phyloP scores from a whole-genome alignment of 495 filamentous ascomycete genomes.

The Amniculicola lignicola region DNA sequence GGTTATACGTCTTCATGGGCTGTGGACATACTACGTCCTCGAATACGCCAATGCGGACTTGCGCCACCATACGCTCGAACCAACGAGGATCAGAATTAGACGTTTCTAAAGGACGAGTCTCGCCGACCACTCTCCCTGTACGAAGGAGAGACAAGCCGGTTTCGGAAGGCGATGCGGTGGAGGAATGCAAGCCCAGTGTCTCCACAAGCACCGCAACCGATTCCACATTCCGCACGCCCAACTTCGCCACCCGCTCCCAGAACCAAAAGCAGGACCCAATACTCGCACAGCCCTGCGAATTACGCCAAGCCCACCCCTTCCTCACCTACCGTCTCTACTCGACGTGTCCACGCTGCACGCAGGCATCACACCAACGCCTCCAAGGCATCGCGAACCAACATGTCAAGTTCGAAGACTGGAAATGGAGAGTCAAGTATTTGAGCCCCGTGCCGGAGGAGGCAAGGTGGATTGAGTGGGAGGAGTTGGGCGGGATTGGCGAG shows the following conservation, averaged over 20 bases:
- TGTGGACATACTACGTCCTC: conserved; percentile 38
- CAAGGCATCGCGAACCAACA: conserved; percentile 13
- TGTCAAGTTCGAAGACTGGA: conserved; percentile 38
- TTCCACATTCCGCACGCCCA: neutral
- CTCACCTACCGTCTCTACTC: conserved; percentile 24
- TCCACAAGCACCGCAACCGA: neutral
- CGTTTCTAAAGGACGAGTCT: too few species aligned
- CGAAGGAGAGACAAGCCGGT: too few species aligned
- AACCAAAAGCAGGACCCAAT: too few species aligned
- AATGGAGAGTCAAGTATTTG: conserved; percentile 41
- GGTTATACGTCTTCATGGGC: conserved; percentile 38
- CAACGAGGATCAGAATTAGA: neutral
- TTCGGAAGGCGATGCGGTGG: neutral
- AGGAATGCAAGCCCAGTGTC: neutral
- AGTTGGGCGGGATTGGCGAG: conserved; percentile 30
- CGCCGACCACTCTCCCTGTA: too few species aligned
- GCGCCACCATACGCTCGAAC: neutral
- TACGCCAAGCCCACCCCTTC: conserved; percentile 16
- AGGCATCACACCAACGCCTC: conserved; percentile 21
- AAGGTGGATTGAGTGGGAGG: neutral
- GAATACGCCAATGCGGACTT: neutral
- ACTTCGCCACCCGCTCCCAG: too few species aligned
- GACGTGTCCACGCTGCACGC: conserved; percentile 34
- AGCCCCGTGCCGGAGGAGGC: conserved; percentile 30
- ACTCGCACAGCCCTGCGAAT: too few species aligned